Evolutionary conservation across 2,329 filamentous ascomycete species (phyloP).

Genomic region (Fusarium tjaetaba): DNA sequence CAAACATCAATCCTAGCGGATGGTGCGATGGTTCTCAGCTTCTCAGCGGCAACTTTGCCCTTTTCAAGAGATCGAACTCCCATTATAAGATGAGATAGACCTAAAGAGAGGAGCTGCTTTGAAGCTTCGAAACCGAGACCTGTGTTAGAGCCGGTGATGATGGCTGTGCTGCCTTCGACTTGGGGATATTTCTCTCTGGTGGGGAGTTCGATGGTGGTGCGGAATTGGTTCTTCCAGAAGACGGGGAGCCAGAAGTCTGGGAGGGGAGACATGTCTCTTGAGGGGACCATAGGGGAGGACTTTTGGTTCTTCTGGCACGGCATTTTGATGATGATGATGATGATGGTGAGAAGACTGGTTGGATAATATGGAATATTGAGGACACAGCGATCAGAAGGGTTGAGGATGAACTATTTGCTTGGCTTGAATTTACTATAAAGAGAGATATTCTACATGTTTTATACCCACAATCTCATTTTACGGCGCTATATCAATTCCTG

Average conservation of each 20-base stretch:
- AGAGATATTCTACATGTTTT: not conserved
- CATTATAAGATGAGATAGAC: slow-evolving; percentile 26
- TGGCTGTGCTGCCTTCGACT: slow-evolving; percentile 22
- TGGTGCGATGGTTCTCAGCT: not conserved
- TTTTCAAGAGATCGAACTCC: slow-evolving; percentile 29
- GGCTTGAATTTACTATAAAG: accelerated
- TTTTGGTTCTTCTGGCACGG: not conserved
- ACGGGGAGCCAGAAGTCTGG: slow-evolving; percentile 12
- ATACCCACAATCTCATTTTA: not conserved
- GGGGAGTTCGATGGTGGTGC: slow-evolving; percentile 34
- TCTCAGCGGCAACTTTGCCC: slow-evolving; percentile 19
- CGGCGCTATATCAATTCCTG: no score
- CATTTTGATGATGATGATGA: slow-evolving; percentile 15
- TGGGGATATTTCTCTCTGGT: slow-evolving; percentile 26
- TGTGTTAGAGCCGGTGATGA: slow-evolving; percentile 42
- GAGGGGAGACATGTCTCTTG: slow-evolving; percentile 14
- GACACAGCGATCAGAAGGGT: accelerated
- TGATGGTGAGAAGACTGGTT: no score
- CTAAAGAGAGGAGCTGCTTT: slow-evolving; percentile 35
- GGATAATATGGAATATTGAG: not conserved
- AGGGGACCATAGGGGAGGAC: not conserved
- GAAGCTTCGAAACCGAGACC: slow-evolving; percentile 41
- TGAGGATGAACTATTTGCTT: not conserved
- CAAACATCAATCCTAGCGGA: slow-evolving; percentile 39
- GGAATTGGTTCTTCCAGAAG: slow-evolving; percentile 39